A percentile compares a stretch with the other conserved stretches of the same genome.
phyloP scores from a whole-genome alignment of 352 stramenopile species.

The Phytophthora syringae region DNA sequence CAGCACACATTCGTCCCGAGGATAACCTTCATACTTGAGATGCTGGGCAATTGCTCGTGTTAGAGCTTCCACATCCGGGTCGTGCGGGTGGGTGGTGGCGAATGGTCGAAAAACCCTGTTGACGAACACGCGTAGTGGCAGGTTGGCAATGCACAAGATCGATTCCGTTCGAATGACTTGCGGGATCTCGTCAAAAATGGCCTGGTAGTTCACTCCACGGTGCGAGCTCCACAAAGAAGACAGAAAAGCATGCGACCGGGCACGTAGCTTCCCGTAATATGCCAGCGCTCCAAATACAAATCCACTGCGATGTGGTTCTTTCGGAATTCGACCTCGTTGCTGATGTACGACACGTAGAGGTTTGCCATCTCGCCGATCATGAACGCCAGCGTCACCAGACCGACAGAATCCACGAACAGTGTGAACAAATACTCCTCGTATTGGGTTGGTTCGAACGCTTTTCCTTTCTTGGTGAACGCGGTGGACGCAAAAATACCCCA shows the following conservation, averaged over 20 bases:
- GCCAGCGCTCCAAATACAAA: conserved; percentile 54
- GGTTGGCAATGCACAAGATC: conserved; percentile 50
- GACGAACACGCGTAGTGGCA: conserved; percentile 45
- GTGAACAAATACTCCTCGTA: conserved; percentile 46
- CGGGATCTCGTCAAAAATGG: conserved; percentile 62
- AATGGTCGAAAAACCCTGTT: conserved; percentile 57
- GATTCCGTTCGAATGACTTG: conserved; percentile 58
- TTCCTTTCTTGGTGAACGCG: conserved; percentile 53
- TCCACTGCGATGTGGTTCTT: conserved; percentile 60
- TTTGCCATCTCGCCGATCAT: conserved; percentile 63
- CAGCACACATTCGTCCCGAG: conserved; percentile 65
- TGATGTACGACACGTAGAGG: conserved; percentile 61
- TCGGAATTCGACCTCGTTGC: conserved; percentile 74
- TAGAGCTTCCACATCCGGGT: conserved; percentile 43
- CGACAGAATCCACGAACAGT: conserved; percentile 46
- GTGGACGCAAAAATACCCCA: conserved; percentile 52
- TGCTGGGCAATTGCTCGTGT: conserved; percentile 47
- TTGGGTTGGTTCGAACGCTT: conserved; percentile 37
- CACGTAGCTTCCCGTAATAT: conserved; percentile 46
- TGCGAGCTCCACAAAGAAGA: conserved; percentile 66
- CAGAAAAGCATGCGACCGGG: conserved; percentile 54
- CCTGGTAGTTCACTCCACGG: conserved; percentile 62
- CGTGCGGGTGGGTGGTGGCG: conserved; percentile 27
- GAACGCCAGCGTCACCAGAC: conserved; percentile 52
- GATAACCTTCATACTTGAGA: conserved; percentile 70